Conservation (phyloP, 2,329 filamentous ascomycete species). For the Magnaporthiopsis incrustans region DNA sequence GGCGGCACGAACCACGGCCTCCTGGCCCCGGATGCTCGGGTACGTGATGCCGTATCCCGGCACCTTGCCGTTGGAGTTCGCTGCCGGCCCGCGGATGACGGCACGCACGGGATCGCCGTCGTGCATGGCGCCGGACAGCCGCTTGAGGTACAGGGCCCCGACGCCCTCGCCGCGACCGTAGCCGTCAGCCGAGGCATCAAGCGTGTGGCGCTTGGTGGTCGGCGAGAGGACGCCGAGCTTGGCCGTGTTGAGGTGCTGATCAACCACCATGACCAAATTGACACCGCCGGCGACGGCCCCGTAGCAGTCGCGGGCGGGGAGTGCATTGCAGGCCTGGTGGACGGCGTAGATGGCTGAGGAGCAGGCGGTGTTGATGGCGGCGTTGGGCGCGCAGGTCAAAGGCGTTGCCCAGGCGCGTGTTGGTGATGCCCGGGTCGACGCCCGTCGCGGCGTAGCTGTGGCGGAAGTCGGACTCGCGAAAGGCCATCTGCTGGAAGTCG, state of each 20-base stretch:
- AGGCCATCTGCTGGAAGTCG: conserved; percentile 1
- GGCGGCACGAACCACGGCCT: conserved; percentile 12
- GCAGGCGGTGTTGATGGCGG: conserved; percentile 1
- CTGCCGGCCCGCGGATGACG: conserved; percentile 19
- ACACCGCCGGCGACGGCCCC: not conserved
- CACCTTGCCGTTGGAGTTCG: conserved; percentile 15
- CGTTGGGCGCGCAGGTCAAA: not conserved
- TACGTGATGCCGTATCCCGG: conserved; percentile 13
- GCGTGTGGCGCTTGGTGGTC: conserved; percentile 20
- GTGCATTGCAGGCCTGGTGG: conserved; percentile 44
- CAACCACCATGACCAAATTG: conserved; percentile 9
- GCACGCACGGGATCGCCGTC: conserved; percentile 25
- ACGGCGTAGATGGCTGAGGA: conserved; percentile 43
- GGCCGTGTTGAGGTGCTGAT: not conserved
- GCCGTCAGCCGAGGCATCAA: conserved; percentile 34
- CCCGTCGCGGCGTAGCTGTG: not conserved
- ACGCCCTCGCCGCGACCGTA: conserved; percentile 49
- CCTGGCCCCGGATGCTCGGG: conserved; percentile 20
- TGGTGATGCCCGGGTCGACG: conserved; percentile 20
- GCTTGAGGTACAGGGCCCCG: conserved; percentile 52
- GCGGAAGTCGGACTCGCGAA: not conserved
- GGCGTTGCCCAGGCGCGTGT: not conserved
- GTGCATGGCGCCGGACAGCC: conserved; percentile 43
- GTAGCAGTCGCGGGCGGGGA: not conserved
- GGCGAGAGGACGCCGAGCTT: conserved; percentile 24